Conservation (phyloP, 129 eudicot species). For the Centella asiatica region DNA sequence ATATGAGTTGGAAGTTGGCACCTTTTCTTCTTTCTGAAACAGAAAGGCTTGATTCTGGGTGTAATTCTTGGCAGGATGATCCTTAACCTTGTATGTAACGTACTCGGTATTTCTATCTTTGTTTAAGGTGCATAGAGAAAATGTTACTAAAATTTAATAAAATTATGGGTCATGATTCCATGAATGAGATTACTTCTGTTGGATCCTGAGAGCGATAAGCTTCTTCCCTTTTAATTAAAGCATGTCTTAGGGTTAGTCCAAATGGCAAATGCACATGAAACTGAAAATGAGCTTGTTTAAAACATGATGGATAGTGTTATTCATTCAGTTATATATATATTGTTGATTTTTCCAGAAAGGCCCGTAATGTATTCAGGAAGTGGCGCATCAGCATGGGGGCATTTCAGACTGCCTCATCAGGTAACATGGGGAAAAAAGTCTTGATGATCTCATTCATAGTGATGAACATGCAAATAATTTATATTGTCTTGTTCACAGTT, state of each 20-base stretch:
- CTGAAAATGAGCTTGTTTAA: not conserved
- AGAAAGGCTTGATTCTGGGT: too few species aligned
- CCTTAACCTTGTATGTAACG: not conserved
- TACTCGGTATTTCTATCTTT: too few species aligned
- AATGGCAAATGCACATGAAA: not conserved
- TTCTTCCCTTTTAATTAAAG: too few species aligned
- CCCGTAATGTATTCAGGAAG: constrained; percentile 63
- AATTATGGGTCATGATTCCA: too few species aligned
- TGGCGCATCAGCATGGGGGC: constrained; percentile 63
- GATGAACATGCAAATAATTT: not conserved
- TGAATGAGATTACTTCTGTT: too few species aligned
- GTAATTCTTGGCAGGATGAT: too few species aligned
- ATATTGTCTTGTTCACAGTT: constrained; percentile 32
- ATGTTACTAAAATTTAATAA: too few species aligned
- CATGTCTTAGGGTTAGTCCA: not conserved
- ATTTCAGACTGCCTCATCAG: constrained; percentile 70
- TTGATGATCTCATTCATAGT: not conserved
- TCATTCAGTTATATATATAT: not conserved
- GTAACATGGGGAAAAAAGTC: constrained; percentile 22
- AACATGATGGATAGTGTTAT: not conserved
- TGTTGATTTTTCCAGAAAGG: constrained; percentile 45
- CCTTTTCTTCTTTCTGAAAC: not conserved
- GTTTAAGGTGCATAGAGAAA: not conserved
- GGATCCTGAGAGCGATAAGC: too few species aligned
- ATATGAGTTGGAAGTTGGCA: too few species aligned